These are phyloP conservation scores for Wickerhamomyces tratensis DNA, from an alignment of 805 yeast species.

Conservation along the genomic window DNA sequence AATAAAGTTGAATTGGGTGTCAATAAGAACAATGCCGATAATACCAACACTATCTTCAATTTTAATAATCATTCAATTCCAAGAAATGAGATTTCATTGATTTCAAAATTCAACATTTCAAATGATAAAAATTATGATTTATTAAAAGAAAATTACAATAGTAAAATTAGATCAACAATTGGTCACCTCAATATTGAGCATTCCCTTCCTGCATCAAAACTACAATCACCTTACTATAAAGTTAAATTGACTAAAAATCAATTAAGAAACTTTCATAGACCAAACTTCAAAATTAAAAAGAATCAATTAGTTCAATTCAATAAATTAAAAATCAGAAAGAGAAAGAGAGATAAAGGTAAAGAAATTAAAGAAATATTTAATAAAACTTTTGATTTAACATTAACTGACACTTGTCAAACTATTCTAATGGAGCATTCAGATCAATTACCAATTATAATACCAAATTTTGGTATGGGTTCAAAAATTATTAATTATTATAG, in stretches of 20 bases:
- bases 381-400: constrained; percentile 63
- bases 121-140: constrained; percentile 83
- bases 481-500: constrained; percentile 90
- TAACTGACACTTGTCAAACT: constrained; percentile 74
- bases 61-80: constrained; percentile 29
- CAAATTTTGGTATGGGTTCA: constrained; percentile 93
- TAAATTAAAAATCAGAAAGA: constrained; percentile 67
- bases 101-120: constrained; percentile 67
- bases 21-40: constrained; percentile 19
- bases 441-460: constrained; percentile 72
- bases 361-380: constrained; percentile 66
- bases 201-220: constrained; percentile 73
- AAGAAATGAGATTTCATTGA: constrained; percentile 41
- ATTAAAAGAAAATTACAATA: constrained; percentile 76
- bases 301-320: constrained; percentile 71
- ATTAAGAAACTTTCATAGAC: constrained; percentile 73
- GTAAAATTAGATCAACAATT: constrained; percentile 85
- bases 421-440: constrained; percentile 85
- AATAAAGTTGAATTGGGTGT: no score
- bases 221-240: constrained; percentile 87
- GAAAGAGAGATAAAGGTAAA: constrained; percentile 83
- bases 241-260: constrained; percentile 62
- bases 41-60: constrained; percentile 2
- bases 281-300: constrained; percentile 65
- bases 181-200: constrained; percentile 90